Percentiles rank a stretch among this genome's conserved stretches.
Conservation (phyloP, 2,329 filamentous ascomycete species). For the Hirsutella minnesotensis region DNA sequence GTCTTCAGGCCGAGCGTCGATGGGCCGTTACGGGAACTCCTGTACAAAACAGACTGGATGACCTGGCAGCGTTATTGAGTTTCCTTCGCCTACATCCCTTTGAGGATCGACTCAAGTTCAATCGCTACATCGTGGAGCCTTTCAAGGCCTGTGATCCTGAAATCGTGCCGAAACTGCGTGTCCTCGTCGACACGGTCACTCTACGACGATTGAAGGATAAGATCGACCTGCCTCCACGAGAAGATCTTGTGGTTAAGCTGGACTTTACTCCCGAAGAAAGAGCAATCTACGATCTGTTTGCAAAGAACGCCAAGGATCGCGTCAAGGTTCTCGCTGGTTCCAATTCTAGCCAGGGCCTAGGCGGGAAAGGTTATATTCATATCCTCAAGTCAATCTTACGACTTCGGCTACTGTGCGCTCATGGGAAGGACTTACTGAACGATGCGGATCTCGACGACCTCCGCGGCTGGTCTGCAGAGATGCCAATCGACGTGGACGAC, state of each 20-base stretch:
- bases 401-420: conserved; percentile 80
- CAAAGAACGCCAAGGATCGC: conserved; percentile 66
- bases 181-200: conserved; percentile 90
- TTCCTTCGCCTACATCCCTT: conserved; percentile 82
- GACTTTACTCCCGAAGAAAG: conserved; percentile 67
- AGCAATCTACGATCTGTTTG: conserved; percentile 73
- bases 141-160: conserved; percentile 81
- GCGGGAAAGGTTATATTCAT: conserved; percentile 83
- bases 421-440: conserved; percentile 82
- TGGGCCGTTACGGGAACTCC: conserved; percentile 98
- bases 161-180: conserved; percentile 72
- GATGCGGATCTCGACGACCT: conserved; percentile 71
- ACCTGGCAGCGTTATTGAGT: conserved; percentile 74
- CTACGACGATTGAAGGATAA: conserved; percentile 84
- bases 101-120: conserved; percentile 64
- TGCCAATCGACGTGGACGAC: conserved; percentile 81
- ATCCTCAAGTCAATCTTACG: conserved; percentile 86
- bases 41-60: conserved; percentile 86
- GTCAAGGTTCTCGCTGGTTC: conserved; percentile 59
- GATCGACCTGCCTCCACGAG: conserved; percentile 66
- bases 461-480: conserved; percentile 70
- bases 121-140: conserved; percentile 66
- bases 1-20: conserved; percentile 65
- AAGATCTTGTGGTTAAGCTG: conserved; percentile 62
- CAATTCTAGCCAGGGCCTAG: conserved; percentile 51